These are phyloP conservation scores for Penicillium sp. DNA, from an alignment of 2,329 filamentous ascomycete genomes.

Conservation along the genomic window DNA sequence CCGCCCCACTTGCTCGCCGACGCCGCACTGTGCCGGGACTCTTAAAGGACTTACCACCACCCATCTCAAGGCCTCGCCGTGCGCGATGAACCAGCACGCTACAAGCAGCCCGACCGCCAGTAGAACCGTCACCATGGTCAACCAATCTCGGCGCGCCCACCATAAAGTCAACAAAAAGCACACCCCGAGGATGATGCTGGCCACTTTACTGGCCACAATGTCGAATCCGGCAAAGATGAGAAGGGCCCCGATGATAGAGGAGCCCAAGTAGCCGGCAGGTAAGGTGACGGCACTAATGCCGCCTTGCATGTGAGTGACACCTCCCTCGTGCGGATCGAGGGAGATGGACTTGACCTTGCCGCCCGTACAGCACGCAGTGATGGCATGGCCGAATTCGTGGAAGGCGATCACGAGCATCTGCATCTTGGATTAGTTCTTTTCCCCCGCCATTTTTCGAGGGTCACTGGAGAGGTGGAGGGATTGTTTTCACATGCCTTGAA, in stretches of 20 bases:
- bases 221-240: slow-evolving; percentile 76
- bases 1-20: no score
- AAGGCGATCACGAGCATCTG: slow-evolving; percentile 80
- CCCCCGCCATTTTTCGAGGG: background rate
- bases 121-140: slow-evolving; percentile 66
- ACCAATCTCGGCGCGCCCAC: slow-evolving; percentile 75
- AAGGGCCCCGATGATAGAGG: slow-evolving; percentile 68
- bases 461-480: background rate
- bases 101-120: slow-evolving; percentile 65
- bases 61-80: slow-evolving; percentile 67
- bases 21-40: no score
- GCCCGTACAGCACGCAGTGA: slow-evolving; percentile 65
- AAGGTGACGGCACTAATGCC: slow-evolving; percentile 65
- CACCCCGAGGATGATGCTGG: slow-evolving; percentile 64
- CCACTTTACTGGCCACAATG: slow-evolving; percentile 74
- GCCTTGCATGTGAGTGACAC: slow-evolving; percentile 70
- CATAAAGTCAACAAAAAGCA: slow-evolving; percentile 74
- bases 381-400: slow-evolving; percentile 71
- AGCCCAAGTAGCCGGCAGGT: slow-evolving; percentile 72
- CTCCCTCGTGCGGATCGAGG: slow-evolving; percentile 69
- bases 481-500: slow-evolving; percentile 58
- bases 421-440: background rate
- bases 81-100: slow-evolving; percentile 72
- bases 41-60: slow-evolving; percentile 50
- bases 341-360: slow-evolving; percentile 68